Base-by-base conservation (phyloP, 495 filamentous ascomycete species). In the Aspergillus bridgeri region DNA sequence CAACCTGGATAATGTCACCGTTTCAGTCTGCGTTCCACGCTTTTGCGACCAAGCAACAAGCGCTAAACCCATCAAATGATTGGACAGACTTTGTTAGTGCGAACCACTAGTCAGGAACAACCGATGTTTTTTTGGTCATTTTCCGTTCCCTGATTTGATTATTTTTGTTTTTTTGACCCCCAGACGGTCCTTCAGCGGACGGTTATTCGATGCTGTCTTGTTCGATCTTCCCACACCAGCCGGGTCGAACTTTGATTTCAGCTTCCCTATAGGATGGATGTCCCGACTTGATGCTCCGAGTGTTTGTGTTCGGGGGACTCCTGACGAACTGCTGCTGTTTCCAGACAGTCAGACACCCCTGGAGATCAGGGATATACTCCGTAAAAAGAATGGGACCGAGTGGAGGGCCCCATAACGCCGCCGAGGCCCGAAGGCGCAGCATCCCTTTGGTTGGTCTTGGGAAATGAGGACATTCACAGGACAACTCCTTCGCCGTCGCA, bases 301-400 rank as follows among this genome's bases (percentile, higher is more conserved):
- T 29, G 44, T 56, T 48, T 56, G 24, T 22, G 24, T n/a, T 56
- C 33, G 33, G 33, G 43, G 23, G 6, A 56, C 23, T 48, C 25
- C 53, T 42, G 25, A 46, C 42, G 52, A 54, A 54, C 52, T 42
- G 8, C 23, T 42, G 54, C 22, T 20, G 24, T 50, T 43, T 38
- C 8, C 33, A 13, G 33, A 11, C 33, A n/a, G n/a, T n/a, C n/a
- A n/a, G n/a, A 38, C 33, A 9, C 53, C 56, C 56, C 53, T 61
- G 60, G 60, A 53, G 56, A 64, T 60, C 61, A 52, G 20, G 44
- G 48, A 54, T 60, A 57, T 60, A n/a, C n/a, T n/a, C n/a, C n/a
- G n/a, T n/a, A 43, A 51, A 47, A 38, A 47, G 29, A 38, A 53
- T 60, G 54, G 54, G 46, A 24, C 47, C 3, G 42, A 51, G 55